Base-by-base conservation (phyloP, 1,139 yeast genomes). In the Suzukiozyma palmioleophila region DNA sequence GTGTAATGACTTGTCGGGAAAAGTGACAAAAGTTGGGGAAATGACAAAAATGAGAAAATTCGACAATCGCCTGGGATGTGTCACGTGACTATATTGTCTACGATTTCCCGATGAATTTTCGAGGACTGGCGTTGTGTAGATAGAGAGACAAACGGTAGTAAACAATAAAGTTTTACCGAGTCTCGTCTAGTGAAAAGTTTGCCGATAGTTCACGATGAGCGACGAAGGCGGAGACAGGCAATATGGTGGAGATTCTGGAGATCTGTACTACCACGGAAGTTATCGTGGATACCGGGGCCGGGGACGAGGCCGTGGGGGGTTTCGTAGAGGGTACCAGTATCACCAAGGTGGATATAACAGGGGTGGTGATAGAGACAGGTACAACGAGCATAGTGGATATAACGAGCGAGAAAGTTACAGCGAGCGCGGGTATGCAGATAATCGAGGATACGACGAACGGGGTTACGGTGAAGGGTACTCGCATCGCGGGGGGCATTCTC, bases 331-430 rank as follows among this genome's bases (percentile, higher is more conserved):
- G 26, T 27, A 36, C 24, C 18, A 32, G 13, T 33, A 33, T 22
- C 26, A 47, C 46, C 44, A 50, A 35, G 50, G 48, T 39, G 52
- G 52, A 35, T 56, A 54, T 42, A 56, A 61, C 39, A 36, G 37
- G 16, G 45, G 43, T 9, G 24, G 36, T 15, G 42, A 43, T 29
- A 29, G 39, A 15, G 44, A 44, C 29, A 22, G 37, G 26, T 16
- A 33, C 28, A n/a, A 13, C 9, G 31, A 28, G 32, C 35, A 36
- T 37, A 36, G 22, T 13, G 25, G 30, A 12, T 25, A 24, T 16
- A 33, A 12, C 27, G 32, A 29, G 15, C 26, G 35, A 29, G 32
- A 36, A 26, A 33, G 37, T 27, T 26, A 14, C 15, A 26, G 33
- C 16, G 33, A 32, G 21, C 18, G 36, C 22, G 24, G 18, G 5